These are phyloP conservation scores for Clarireedia paspali DNA, from an alignment of 2,329 filamentous ascomycete species.

Conservation along the genomic window DNA sequence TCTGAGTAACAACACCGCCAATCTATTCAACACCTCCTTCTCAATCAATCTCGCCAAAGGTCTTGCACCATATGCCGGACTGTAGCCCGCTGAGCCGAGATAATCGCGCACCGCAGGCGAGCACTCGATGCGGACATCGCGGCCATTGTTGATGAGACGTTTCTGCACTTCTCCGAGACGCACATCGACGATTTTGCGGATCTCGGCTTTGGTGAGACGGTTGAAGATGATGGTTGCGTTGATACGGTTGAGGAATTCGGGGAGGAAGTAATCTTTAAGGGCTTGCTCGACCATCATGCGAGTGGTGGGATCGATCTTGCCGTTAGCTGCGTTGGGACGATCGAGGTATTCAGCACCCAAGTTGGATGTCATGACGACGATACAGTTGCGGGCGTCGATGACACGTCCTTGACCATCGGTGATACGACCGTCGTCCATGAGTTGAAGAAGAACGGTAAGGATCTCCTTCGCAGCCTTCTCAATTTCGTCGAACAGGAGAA, in stretches of 20 bases:
- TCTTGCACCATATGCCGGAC: constrained; percentile 87
- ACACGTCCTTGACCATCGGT: constrained; percentile 95
- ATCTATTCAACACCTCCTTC: constrained; percentile 89
- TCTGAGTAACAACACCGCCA: constrained; percentile 85
- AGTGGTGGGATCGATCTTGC: constrained; percentile 78
- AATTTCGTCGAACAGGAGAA: constrained; percentile 94
- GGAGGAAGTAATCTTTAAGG: constrained; percentile 91
- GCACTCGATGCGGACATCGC: constrained; percentile 79
- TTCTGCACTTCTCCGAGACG: constrained; percentile 85
- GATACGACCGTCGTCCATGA: constrained; percentile 98
- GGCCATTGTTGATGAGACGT: constrained; percentile 74
- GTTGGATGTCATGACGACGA: constrained; percentile 99
- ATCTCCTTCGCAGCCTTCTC: constrained; percentile 99
- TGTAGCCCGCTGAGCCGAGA: constrained; percentile 85
- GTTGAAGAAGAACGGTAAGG: constrained; percentile 91
- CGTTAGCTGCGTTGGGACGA: constrained; percentile 68
- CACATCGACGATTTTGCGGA: constrained; percentile 91
- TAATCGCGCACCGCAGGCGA: constrained; percentile 86
- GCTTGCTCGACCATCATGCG: constrained; percentile 85
- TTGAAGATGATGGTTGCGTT: constrained; percentile 97
- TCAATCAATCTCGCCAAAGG: constrained; percentile 87
- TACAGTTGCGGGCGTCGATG: constrained; percentile 94
- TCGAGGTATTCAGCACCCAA: constrained; percentile 90
- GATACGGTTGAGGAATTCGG: constrained; percentile 98
- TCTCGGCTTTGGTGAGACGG: constrained; percentile 80